Percentiles rank a stretch among this genome's conserved stretches.
phyloP scores from a whole-genome alignment of 2,329 filamentous ascomycete species.

The Rachicladosporium sp. region DNA sequence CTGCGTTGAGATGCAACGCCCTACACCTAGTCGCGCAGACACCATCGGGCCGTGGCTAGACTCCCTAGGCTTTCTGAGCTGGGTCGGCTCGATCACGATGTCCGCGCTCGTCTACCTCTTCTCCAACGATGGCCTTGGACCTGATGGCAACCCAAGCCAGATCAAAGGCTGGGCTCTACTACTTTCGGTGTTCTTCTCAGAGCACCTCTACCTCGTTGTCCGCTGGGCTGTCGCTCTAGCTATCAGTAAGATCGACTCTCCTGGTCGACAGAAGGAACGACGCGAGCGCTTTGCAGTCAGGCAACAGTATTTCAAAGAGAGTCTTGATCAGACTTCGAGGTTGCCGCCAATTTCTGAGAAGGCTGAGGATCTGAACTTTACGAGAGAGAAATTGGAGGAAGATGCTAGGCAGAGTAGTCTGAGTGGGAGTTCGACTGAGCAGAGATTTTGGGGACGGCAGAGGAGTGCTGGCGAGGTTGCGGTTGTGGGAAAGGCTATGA shows the following conservation, averaged over 20 bases:
- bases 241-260: slow-evolving; percentile 71
- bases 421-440: slow-evolving; percentile 29
- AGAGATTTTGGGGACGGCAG: slow-evolving; percentile 42
- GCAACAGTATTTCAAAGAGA: slow-evolving; percentile 66
- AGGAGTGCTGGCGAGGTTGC: slow-evolving; percentile 38
- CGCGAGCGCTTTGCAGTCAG: slow-evolving; percentile 69
- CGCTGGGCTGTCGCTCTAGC: slow-evolving; percentile 60
- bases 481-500: slow-evolving; percentile 38
- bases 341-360: slow-evolving; percentile 35
- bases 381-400: slow-evolving; percentile 51
- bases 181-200: slow-evolving; percentile 68
- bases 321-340: slow-evolving; percentile 44
- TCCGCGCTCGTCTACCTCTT: slow-evolving; percentile 86
- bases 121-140: slow-evolving; percentile 53
- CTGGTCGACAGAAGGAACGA: slow-evolving; percentile 73
- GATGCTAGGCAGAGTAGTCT: slow-evolving; percentile 32
- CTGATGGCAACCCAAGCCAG: slow-evolving; percentile 52
- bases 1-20: slow-evolving; percentile 74
- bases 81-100: slow-evolving; percentile 81
- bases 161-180: slow-evolving; percentile 73
- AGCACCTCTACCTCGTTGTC: slow-evolving; percentile 77
- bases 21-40: slow-evolving; percentile 79
- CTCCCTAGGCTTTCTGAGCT: slow-evolving; percentile 76
- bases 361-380: slow-evolving; percentile 44
- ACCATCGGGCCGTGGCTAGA: slow-evolving; percentile 90